Base-by-base conservation (phyloP, 495 filamentous ascomycete species). In the Aspergillus carlsbadensis region DNA sequence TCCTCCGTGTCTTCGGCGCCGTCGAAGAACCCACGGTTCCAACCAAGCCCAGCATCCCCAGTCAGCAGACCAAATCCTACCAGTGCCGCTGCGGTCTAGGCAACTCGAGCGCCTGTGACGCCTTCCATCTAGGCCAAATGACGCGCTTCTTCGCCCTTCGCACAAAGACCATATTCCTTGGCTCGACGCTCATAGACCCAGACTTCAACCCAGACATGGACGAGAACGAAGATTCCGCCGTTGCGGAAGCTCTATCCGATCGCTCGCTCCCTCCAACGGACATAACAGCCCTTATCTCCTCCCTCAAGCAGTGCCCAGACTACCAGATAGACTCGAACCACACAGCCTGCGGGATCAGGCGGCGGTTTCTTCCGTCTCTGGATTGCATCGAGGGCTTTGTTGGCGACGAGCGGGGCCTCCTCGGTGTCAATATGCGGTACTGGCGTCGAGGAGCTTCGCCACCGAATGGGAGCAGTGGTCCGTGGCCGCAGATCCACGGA, bases 41-140 rank as follows among this genome's bases (percentile, higher is more conserved):
- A 44, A 18, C 44, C 49, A 3, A 51, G 20, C 46, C 43, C 61
- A 17, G 58, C 57, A 18, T 35, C 59, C 6, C 37, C 61, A 45
- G 36, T 61, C 7, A 48, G 61, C 18, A 54, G 54, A 42, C 51
- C 66, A 67, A 26, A 36, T 15, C n/a, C 62, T 71, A 71, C 22
- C 86, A 92, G 63, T 96, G 91, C 68, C 85, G 84, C 52, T 81
- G 88, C 0, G 89, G 88, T 36, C 91, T 93, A 64, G 87, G 86
- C 54, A 86, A 86, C 34, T 87, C 83, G 36, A 73, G 79, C 14
- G 81, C 87, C 57, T 96, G 91, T 67, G 91, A 96, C 69, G 84
- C 86, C 5, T 96, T 90, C 67, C 90, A 96, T 62, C 78, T 95
- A 0, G 91, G 91, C 14, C 89, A 95, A 70, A 91, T 91, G 78